phyloP scores from a whole-genome alignment of 2,329 filamentous ascomycete species.

The Corniculantispora saksenae region DNA sequence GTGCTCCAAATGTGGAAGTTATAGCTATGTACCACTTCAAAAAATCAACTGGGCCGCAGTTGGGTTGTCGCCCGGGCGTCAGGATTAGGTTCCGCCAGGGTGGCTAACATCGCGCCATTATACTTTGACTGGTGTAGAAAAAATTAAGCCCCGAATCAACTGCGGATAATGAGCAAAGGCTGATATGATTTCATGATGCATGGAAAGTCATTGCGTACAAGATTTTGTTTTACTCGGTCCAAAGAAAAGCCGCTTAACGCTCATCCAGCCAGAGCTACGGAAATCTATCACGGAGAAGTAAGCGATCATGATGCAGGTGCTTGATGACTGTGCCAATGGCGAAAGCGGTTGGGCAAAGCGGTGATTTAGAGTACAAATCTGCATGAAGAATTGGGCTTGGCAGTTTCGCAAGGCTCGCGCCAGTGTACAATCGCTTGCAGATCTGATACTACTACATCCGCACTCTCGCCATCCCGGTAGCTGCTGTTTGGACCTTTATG shows the following conservation, averaged over 20 bases:
- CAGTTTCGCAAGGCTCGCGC: not conserved
- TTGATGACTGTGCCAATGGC: not conserved
- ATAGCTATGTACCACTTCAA: too few species aligned
- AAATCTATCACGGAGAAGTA: too few species aligned
- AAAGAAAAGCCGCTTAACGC: too few species aligned
- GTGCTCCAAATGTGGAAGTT: too few species aligned
- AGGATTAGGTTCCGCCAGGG: not conserved
- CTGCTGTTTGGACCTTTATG: not conserved
- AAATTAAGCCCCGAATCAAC: too few species aligned
- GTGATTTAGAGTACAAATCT: not conserved
- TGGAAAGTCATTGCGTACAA: too few species aligned
- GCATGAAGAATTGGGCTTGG: not conserved
- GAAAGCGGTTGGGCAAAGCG: not conserved
- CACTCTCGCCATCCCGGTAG: not conserved
- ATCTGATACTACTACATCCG: not conserved
- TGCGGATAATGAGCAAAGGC: too few species aligned
- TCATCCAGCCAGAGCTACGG: not conserved
- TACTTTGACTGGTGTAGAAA: not conserved
- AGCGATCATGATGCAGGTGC: too few species aligned
- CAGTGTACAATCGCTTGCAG: not conserved
- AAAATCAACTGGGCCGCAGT: too few species aligned
- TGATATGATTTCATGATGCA: too few species aligned
- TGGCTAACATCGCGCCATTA: not conserved
- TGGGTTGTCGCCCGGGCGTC: not conserved
- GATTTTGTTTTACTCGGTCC: too few species aligned